Base-by-base conservation (phyloP, 805 yeast genomes). In the Candida piceae region DNA sequence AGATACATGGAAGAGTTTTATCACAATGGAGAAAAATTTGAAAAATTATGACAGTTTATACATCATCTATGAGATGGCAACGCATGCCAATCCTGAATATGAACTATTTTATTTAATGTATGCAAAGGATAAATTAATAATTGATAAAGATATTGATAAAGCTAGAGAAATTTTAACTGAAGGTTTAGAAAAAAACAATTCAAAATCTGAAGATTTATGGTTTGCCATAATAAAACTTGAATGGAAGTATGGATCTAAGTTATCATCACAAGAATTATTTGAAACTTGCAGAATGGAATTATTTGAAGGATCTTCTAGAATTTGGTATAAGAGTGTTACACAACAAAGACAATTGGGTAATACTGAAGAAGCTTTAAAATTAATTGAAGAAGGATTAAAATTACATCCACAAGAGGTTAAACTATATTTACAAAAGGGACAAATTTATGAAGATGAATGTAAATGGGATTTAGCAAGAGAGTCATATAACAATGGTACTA, bases 211-310 rank as follows among this genome's bases (percentile, higher is more conserved):
- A 41, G 74, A 70, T 17, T 53, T 86, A 8, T 80, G 87, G 85
- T 62, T 81, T 34, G 90, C 90, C 0, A 68, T 80, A n/a, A 65
- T 82, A 17, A 81, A 84, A 45, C 58, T 87, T 23, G 84, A 84
- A 38, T 60, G 64, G 13, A 66, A 66, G 16, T 58, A 64, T 5
- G 57, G 61, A 4, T 52, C 70, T 22, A 54, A 48, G 23, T 58
- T 57, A 0, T 48, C 54, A 11, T 77, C 74, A 0, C 38, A 57
- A 3, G 46, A 49, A 9, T 39, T 72, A 25, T 69, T 69, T 38
- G 55, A 55, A 1, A 45, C 54, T 7, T 49, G 57, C 29, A 29
- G 42, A 17, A 13, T 13, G 1, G 16, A 24, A 7, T 12, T 55
- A 2, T 21, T 32, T 2, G 34, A 37, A 7, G 55, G 62, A 1